Percentiles rank a stretch among this genome's conserved stretches.
Evolutionary conservation across 768 basidiomycete genomes (phyloP).

Genomic region (Collybiopsis luxurians): DNA sequence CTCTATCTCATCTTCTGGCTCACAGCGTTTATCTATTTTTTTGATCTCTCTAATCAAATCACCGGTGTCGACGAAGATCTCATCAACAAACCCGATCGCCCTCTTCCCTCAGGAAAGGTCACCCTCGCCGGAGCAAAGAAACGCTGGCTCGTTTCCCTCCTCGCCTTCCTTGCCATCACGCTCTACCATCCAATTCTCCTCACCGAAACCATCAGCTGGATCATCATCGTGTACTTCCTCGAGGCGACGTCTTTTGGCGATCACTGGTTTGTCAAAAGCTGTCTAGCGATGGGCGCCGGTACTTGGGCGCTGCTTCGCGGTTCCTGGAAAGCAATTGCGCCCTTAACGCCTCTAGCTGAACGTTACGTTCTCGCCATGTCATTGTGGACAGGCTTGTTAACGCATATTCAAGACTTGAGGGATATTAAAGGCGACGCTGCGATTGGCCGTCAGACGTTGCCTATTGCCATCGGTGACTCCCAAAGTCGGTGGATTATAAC

Average conservation of each 20-base stretch:
- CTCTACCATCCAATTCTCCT: slow-evolving; percentile 4
- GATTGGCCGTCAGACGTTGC: slow-evolving; percentile 13
- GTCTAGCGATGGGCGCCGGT: slow-evolving; percentile 11
- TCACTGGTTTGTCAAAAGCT: slow-evolving; percentile 17
- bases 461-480: slow-evolving; percentile 10
- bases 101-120: slow-evolving; percentile 17
- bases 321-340: slow-evolving; percentile 8
- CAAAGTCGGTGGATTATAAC: slow-evolving; percentile 8
- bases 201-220: slow-evolving; percentile 11
- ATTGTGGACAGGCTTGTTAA: slow-evolving; percentile 9
- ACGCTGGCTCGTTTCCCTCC: slow-evolving; percentile 9
- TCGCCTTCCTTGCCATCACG: slow-evolving; percentile 6
- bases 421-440: slow-evolving; percentile 14
- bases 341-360: background rate
- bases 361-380: slow-evolving; percentile 7
- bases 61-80: slow-evolving; percentile 17
- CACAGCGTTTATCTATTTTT: slow-evolving; percentile 15
- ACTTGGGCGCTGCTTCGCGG: slow-evolving; percentile 15
- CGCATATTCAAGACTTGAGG: slow-evolving; percentile 15
- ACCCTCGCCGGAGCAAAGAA: slow-evolving; percentile 14
- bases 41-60: slow-evolving; percentile 20
- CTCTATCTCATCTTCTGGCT: slow-evolving; percentile 12
- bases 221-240: slow-evolving; percentile 9
- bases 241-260: slow-evolving; percentile 12
- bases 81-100: slow-evolving; percentile 22